Base-by-base conservation (phyloP, 352 stramenopile genomes). In the Globisporangium paroecandrum region DNA sequence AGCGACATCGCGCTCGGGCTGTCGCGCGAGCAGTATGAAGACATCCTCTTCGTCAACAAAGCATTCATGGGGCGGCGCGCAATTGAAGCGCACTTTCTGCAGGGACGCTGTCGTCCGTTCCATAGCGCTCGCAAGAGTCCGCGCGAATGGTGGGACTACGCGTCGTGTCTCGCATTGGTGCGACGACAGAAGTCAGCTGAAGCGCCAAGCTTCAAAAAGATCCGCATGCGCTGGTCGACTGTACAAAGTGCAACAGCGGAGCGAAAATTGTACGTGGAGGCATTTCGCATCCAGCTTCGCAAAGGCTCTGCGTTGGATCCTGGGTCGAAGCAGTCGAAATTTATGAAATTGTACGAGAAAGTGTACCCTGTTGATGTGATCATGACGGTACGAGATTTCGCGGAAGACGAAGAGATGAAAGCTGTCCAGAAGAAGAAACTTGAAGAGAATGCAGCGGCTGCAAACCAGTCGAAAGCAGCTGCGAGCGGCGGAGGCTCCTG, bases 81-180 rank as follows among this genome's bases (percentile, higher is more conserved):
- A 1, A 81, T 95, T 4, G 87, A 93, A 61, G 69, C 77, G 9
- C 83, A 91, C 59, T 90, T 93, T n/a, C 69, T 83, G n/a, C 58
- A 79, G 51, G 79, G 76, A 5, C 79, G 82, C 41, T 76, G 83
- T 57, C 69, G 84, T 4, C 87, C 87, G 51, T 79, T 92, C 38
- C 81, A 90, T 25, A 61, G 62, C 29, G 71, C 81, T 7, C 71
- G 47, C 3, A 68, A 64, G 12, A 73, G 75, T 0, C 82, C 84
- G 10, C 68, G 73, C 9, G 85, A 85, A 58, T 95, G 87, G 87
- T 95, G 87, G 87, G 85, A 94, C 64, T 94, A 93, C 53, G 79
- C 78, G 0, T 69, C 77, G 20, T 76, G 75, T 4, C 74, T 91
- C 20, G 77, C 79, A 25, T 57, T 90, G 22, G 65, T 74, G 25